These are phyloP conservation scores for Cladorrhinum sp. DNA, from an alignment of 2,329 filamentous ascomycete species.

Conservation along the genomic window DNA sequence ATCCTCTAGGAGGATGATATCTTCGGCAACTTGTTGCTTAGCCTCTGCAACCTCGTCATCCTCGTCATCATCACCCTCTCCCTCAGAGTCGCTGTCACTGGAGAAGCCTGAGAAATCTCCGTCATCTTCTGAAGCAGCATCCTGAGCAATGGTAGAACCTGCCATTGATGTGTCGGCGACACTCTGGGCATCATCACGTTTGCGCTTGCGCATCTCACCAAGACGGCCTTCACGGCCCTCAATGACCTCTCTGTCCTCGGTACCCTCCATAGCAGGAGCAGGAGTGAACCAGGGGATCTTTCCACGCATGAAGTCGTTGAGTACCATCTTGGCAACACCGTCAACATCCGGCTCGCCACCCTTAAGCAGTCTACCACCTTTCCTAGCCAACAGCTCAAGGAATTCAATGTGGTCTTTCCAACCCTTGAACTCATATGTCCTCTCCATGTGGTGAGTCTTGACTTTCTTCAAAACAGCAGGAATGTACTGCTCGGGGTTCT, in stretches of 20 bases:
- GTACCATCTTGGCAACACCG: conserved; percentile 91
- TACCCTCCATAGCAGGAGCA: conserved; percentile 59
- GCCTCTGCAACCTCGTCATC: conserved; percentile 24
- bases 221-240: conserved; percentile 73
- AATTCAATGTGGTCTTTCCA: conserved; percentile 78
- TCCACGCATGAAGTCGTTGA: conserved; percentile 93
- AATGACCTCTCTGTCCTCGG: conserved; percentile 50
- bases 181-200: conserved; percentile 52
- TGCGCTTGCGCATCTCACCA: conserved; percentile 86
- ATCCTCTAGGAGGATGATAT: conserved; percentile 44
- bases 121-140: conserved; percentile 33
- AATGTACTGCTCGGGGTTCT: conserved; percentile 95
- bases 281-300: conserved; percentile 96
- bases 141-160: conserved; percentile 27
- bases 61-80: conserved; percentile 16
- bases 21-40: conserved; percentile 42
- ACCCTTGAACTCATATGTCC: conserved; percentile 84
- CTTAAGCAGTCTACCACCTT: conserved; percentile 79
- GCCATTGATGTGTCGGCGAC: conserved; percentile 37
- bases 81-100: conserved; percentile 39
- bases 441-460: conserved; percentile 82
- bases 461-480: conserved; percentile 75
- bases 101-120: conserved; percentile 50
- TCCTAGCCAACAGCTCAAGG: conserved; percentile 80
- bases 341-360: conserved; percentile 95